A percentile compares a stretch with the other conserved stretches of the same genome.
Evolutionary conservation across 495 filamentous ascomycete species (phyloP).

Genomic region (Paragyromitra xinjiangensis): DNA sequence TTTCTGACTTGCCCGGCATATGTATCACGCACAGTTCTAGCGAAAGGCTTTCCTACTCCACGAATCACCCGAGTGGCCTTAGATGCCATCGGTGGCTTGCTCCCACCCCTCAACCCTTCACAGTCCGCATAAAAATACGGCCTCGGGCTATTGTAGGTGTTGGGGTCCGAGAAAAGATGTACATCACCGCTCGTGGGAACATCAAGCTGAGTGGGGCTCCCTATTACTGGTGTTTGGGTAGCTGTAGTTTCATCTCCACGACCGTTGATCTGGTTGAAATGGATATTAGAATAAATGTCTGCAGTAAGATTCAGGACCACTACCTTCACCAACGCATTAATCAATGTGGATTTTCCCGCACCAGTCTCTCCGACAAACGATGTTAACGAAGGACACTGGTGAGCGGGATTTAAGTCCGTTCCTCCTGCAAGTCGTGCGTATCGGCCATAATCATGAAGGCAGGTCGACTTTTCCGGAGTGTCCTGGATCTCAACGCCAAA

Average conservation of each 20-base stretch:
- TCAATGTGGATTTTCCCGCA: conserved; percentile 44
- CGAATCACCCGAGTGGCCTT: conserved; percentile 34
- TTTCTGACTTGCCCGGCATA: conserved; percentile 8
- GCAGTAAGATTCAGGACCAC: too few relatives aligned
- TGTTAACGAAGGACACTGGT: conserved; percentile 41
- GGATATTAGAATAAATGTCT: not conserved
- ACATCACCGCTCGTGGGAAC: conserved; percentile 69
- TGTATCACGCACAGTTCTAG: conserved; percentile 6
- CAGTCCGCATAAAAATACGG: conserved; percentile 52
- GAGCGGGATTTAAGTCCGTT: conserved; percentile 20
- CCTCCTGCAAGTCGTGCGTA: conserved; percentile 32
- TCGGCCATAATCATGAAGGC: conserved; percentile 16
- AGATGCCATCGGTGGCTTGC: conserved; percentile 59
- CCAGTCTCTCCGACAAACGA: conserved; percentile 50
- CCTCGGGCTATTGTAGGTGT: conserved; percentile 58
- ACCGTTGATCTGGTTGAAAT: conserved; percentile 19
- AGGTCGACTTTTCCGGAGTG: conserved; percentile 12
- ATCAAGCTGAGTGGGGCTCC: conserved; percentile 19
- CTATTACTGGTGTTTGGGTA: conserved; percentile 29
- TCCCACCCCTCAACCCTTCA: conserved; percentile 47
- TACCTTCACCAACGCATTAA: conserved; percentile 50
- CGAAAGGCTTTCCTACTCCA: conserved; percentile 32
- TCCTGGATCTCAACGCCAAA: conserved; percentile 40
- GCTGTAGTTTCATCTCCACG: not conserved
- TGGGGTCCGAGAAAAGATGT: conserved; percentile 70